A percentile compares a stretch with the other conserved stretches of the same genome.
phyloP scores from a whole-genome alignment of 805 yeast species.

The Pachysolen tannophilus region DNA sequence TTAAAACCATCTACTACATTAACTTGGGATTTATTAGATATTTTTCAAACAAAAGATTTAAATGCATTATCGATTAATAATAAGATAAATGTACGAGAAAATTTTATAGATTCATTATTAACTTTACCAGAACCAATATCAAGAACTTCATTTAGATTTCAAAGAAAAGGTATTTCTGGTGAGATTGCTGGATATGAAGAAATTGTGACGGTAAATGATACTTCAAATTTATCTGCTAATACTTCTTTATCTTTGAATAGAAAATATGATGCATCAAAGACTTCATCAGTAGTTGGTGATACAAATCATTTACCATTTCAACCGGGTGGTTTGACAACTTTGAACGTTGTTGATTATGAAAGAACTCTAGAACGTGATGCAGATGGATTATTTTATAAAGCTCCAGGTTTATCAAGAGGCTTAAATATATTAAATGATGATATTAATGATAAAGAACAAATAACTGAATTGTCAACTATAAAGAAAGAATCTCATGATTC shows the following conservation, averaged over 20 bases:
- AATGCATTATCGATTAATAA: slow-evolving; percentile 12
- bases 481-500: slow-evolving; percentile 5
- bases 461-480: slow-evolving; percentile 7
- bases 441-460: slow-evolving; percentile 11
- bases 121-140: slow-evolving; percentile 51
- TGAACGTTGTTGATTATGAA: slow-evolving; percentile 24
- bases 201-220: slow-evolving; percentile 32
- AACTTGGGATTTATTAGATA: slow-evolving; percentile 64
- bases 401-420: slow-evolving; percentile 80
- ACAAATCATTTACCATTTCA: slow-evolving; percentile 78
- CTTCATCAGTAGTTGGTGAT: slow-evolving; percentile 52
- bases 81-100: slow-evolving; percentile 13
- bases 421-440: slow-evolving; percentile 24
- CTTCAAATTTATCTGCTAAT: slow-evolving; percentile 46
- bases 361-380: slow-evolving; percentile 53
- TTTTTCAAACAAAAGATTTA: slow-evolving; percentile 47
- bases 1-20: slow-evolving; percentile 57
- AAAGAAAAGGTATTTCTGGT: slow-evolving; percentile 72
- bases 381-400: slow-evolving; percentile 72
- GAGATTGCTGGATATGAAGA: slow-evolving; percentile 55
- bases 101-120: slow-evolving; percentile 41
- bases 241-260: slow-evolving; percentile 71
- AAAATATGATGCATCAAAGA: slow-evolving; percentile 52
- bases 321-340: slow-evolving; percentile 67
- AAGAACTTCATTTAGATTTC: slow-evolving; percentile 59